Evolutionary conservation across 257 asterid species (phyloP).

Genomic region (Echites panduratus): DNA sequence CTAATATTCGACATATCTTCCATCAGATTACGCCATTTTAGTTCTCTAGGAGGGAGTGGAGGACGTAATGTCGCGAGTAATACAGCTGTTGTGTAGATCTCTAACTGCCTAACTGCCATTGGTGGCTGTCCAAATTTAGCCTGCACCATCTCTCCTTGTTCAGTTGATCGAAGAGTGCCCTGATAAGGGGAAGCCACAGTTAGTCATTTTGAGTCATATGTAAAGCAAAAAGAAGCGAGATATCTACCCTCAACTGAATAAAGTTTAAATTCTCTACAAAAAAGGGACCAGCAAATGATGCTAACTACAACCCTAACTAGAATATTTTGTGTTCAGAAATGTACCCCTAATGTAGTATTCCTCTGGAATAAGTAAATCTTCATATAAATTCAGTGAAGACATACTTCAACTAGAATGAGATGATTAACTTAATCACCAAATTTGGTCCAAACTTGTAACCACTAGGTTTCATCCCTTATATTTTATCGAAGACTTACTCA

Average conservation of each 20-base stretch:
- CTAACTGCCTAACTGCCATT: constrained; percentile 90
- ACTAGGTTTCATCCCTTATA: background rate
- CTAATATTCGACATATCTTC: constrained; percentile 81
- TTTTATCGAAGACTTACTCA: background rate
- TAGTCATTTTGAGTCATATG: background rate
- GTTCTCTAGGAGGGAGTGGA: constrained; percentile 72
- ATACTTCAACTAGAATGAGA: background rate
- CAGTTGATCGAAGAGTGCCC: constrained; percentile 92
- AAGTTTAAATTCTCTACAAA: background rate
- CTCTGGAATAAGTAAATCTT: background rate
- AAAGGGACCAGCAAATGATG: background rate
- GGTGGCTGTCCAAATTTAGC: constrained; percentile 94
- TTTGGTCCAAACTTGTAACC: background rate
- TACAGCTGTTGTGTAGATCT: constrained; percentile 91
- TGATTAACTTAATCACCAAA: background rate
- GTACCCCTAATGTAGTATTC: background rate
- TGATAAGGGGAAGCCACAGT: constrained; percentile 17
- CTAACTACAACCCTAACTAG: background rate
- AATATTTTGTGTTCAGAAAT: background rate
- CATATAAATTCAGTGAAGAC: no score
- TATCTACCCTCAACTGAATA: background rate
- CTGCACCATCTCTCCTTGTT: constrained; percentile 99
- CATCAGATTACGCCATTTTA: constrained; percentile 87
- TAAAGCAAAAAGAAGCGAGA: background rate
- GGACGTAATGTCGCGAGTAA: constrained; percentile 88